Percentiles rank a stretch among this genome's conserved stretches.
phyloP scores from a whole-genome alignment of 805 yeast genomes.

The Pachysolen tannophilus region DNA sequence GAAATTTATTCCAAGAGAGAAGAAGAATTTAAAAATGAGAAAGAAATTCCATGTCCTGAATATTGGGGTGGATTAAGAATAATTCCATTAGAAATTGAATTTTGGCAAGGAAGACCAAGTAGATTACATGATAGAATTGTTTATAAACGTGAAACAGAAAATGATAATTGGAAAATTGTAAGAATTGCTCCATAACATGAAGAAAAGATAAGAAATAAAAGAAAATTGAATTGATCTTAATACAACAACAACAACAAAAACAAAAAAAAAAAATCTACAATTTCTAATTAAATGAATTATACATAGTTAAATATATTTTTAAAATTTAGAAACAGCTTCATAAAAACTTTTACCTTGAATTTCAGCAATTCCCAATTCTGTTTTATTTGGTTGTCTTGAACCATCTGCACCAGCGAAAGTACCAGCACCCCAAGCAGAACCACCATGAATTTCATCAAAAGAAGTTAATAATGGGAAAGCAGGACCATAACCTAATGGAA shows the following conservation, averaged over 20 bases:
- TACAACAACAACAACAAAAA: background rate
- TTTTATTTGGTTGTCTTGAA: slow-evolving; percentile 52
- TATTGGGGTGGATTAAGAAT: slow-evolving; percentile 94
- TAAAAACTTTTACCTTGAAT: slow-evolving; percentile 65
- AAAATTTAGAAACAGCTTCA: slow-evolving; percentile 30
- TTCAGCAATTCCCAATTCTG: slow-evolving; percentile 58
- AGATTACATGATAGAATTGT: slow-evolving; percentile 86
- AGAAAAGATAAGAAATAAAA: no score
- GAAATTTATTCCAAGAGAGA: slow-evolving; percentile 36
- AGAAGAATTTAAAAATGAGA: slow-evolving; percentile 53
- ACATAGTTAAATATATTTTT: no score
- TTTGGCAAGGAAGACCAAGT: slow-evolving; percentile 94
- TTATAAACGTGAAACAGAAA: slow-evolving; percentile 46
- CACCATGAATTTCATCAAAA: slow-evolving; percentile 68
- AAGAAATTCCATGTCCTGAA: slow-evolving; percentile 82
- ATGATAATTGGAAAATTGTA: slow-evolving; percentile 50
- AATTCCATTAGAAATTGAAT: slow-evolving; percentile 85
- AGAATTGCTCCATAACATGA: slow-evolving; percentile 58
- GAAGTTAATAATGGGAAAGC: slow-evolving; percentile 47
- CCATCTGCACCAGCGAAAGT: slow-evolving; percentile 71
- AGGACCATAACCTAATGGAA: slow-evolving; percentile 68
- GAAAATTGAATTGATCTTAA: no score
- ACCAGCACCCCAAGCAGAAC: slow-evolving; percentile 88
- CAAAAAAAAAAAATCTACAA: background rate
- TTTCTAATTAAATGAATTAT: background rate